Conservation (phyloP, 2,329 filamentous ascomycete genomes). For the Scedosporium aurantiacum region DNA sequence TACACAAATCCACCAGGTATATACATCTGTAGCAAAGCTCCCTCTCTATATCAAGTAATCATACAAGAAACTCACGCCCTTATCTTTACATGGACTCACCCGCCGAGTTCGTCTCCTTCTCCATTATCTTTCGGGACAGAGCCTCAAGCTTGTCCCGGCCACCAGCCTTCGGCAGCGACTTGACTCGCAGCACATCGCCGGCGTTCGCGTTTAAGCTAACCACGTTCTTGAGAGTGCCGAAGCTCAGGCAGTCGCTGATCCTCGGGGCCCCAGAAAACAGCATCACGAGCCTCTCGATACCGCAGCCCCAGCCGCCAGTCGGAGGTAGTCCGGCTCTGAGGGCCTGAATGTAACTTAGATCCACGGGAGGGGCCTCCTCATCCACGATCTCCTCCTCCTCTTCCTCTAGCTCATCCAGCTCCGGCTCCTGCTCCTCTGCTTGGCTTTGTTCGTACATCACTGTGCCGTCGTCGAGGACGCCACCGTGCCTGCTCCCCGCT, state of each 20-base stretch:
- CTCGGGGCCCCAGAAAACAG: slow-evolving; percentile 66
- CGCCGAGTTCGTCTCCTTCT: not conserved
- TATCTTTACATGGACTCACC: not conserved
- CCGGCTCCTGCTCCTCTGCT: slow-evolving; percentile 7
- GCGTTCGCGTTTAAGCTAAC: slow-evolving; percentile 24
- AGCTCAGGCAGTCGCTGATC: slow-evolving; percentile 79
- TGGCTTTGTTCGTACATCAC: slow-evolving; percentile 22
- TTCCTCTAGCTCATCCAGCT: slow-evolving; percentile 13
- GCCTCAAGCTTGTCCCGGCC: slow-evolving; percentile 1
- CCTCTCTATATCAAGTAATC: not conserved
- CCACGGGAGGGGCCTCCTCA: slow-evolving; percentile 37
- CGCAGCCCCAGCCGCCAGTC: slow-evolving; percentile 93
- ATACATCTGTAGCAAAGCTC: not conserved
- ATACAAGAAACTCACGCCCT: not conserved
- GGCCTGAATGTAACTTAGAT: slow-evolving; percentile 75
- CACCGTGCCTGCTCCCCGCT: slow-evolving; percentile 14
- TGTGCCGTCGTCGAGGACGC: slow-evolving; percentile 12
- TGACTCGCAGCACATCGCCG: not conserved
- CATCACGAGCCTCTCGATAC: slow-evolving; percentile 86
- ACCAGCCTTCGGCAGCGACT: not conserved
- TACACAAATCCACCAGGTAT: not conserved
- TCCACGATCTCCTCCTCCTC: slow-evolving; percentile 29
- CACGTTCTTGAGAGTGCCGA: slow-evolving; percentile 70
- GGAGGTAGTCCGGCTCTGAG: slow-evolving; percentile 87
- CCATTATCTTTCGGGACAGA: not conserved